Base-by-base conservation (phyloP, 2,329 filamentous ascomycete genomes). In the Bertia moriformis region DNA sequence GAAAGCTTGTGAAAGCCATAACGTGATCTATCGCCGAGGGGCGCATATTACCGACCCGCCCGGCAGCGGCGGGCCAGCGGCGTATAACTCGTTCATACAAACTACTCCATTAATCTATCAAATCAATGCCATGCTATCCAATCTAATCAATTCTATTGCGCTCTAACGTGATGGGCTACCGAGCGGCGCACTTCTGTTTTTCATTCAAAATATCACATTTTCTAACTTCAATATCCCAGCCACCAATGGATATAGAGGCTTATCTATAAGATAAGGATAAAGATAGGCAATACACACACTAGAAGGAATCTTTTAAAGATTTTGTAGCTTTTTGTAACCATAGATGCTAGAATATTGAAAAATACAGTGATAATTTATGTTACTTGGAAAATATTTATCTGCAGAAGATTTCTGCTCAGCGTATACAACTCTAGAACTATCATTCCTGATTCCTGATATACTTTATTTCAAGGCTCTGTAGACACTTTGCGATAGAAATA, bases 301-400 rank as follows among this genome's bases (percentile, higher is more conserved):
- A 29, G 24, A 29, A 29, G n/a, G 24, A 29, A 29, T 29, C 24
- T n/a, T n/a, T n/a, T 29, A 29, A 29, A 29, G 24, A 29, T n/a
- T n/a, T n/a, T n/a, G n/a, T n/a, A n/a, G n/a, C n/a, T n/a, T n/a
- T n/a, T n/a, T n/a, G n/a, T 29, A 29, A 29, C n/a, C 10, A 29
- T 10, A 29, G 24, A 10, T 10, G n/a, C n/a, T 10, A 29, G n/a
- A n/a, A 29, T 10, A 29, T 29, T 10, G 24, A 29, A 10, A 29
- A 10, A 29, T 29, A 10, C n/a, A 29, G 24, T 29, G n/a, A 29
- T 29, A 29, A 29, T 29, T 29, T 29, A 10, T 29, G n/a, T 10
- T 29, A 29, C 10, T 29, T 10, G n/a, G 24, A 29, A 10, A 29
- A 29, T 10, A 10, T 29, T 29, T 29, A 29, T 29, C n/a, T 10